Evolutionary conservation across 306 rosid genomes (phyloP).

Genomic region (Cucurbita moschata): DNA sequence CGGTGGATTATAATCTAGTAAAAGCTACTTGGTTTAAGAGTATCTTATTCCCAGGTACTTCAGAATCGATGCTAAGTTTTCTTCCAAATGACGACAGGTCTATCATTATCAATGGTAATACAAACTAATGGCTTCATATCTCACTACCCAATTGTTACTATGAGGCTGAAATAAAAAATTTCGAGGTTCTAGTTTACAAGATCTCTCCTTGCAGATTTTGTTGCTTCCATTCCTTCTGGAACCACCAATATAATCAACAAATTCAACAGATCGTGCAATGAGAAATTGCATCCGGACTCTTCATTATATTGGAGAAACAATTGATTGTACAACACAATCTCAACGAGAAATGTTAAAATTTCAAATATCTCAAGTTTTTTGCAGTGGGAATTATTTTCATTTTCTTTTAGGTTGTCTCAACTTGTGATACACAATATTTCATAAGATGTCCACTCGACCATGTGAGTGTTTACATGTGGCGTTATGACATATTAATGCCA

Average conservation of each 20-base stretch:
- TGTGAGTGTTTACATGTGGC: not conserved
- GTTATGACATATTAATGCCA: not conserved
- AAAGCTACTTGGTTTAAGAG: constrained; percentile 1
- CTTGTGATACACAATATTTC: not conserved
- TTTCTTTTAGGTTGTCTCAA: not conserved
- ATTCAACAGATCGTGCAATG: not conserved
- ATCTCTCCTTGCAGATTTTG: not conserved
- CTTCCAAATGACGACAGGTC: not conserved
- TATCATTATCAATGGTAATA: not conserved
- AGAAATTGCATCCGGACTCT: not conserved
- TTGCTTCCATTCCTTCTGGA: not conserved
- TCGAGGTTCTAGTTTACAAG: not conserved
- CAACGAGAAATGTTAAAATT: not conserved
- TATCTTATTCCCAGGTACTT: not conserved
- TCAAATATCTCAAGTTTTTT: not conserved
- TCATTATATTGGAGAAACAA: not conserved
- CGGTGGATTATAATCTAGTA: constrained; percentile 6
- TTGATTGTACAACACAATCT: not conserved
- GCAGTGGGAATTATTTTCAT: not conserved
- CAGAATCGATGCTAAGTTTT: not conserved
- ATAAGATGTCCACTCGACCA: not conserved
- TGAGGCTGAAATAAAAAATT: not conserved
- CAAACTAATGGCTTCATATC: not conserved
- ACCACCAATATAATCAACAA: not conserved
- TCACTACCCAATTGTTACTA: not conserved